Percentiles rank a stretch among this genome's conserved stretches.
phyloP scores from a whole-genome alignment of 225 moss, liverwort and hornwort species.

The Antitrichia curtipendula region DNA sequence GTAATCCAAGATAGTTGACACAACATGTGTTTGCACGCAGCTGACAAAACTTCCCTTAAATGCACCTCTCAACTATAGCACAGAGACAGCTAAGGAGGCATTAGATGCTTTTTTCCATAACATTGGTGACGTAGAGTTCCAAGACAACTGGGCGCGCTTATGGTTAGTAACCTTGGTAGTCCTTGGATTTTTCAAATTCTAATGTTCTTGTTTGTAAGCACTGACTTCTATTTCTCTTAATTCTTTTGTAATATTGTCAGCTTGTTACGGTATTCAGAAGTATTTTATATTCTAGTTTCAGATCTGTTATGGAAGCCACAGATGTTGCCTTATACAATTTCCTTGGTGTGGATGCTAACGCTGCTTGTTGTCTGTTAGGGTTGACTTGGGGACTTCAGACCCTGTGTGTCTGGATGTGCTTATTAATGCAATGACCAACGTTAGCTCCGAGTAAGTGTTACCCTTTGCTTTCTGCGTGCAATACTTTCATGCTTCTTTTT shows the following conservation, averaged over 20 bases:
- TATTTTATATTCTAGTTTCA: neutral
- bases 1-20: neutral
- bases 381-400: slow-evolving; percentile 97
- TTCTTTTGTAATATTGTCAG: neutral
- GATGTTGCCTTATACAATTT: neutral
- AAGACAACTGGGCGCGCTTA: slow-evolving; percentile 90
- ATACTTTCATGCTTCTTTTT: neutral
- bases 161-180: slow-evolving; percentile 40
- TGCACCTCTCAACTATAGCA: slow-evolving; percentile 53
- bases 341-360: neutral
- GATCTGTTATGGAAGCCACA: neutral
- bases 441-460: slow-evolving; percentile 75
- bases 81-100: slow-evolving; percentile 63
- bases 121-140: slow-evolving; percentile 86
- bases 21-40: slow-evolving; percentile 21
- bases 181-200: neutral
- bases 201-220: neutral
- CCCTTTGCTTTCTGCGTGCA: neutral
- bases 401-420: slow-evolving; percentile 83
- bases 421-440: slow-evolving; percentile 55
- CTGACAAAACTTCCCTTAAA: slow-evolving; percentile 68
- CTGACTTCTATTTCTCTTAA: neutral
- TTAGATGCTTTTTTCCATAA: slow-evolving; percentile 82
- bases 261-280: neutral
- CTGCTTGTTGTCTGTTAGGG: slow-evolving; percentile 29